Evolutionary conservation across 495 filamentous ascomycete species (phyloP).

Genomic region (Neurospora intermedia): DNA sequence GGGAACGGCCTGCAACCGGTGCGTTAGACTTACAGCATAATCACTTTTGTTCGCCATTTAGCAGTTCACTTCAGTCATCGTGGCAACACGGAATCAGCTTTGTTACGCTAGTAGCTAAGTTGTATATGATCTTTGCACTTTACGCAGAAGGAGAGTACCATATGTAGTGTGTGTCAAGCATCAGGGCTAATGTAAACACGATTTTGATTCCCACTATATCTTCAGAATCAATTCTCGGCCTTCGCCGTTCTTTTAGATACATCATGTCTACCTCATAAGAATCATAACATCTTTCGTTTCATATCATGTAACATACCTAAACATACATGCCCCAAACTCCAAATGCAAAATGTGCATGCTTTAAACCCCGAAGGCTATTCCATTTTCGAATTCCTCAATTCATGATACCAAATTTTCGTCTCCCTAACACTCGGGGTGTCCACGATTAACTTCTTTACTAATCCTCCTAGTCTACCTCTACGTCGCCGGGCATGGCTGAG

Average conservation of each 20-base stretch:
- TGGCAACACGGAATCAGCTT: background rate
- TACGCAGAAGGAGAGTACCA: background rate
- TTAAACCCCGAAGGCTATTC: background rate
- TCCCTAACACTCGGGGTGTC: background rate
- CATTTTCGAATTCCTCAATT: background rate
- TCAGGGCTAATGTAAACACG: background rate
- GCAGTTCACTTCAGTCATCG: background rate
- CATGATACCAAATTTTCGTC: background rate
- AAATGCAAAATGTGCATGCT: background rate
- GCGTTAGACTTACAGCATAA: background rate
- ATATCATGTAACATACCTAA: background rate
- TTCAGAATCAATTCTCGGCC: background rate
- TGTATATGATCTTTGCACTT: background rate
- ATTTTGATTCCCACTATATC: background rate
- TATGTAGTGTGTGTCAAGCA: background rate
- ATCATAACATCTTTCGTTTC: background rate
- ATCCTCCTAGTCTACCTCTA: slow-evolving; percentile 1
- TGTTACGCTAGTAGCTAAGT: background rate
- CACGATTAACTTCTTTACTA: background rate
- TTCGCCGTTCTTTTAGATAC: background rate
- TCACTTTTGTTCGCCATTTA: background rate
- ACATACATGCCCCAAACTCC: background rate
- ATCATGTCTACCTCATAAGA: background rate
- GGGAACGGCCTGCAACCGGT: background rate
- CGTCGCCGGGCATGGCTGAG: background rate